Conservation (phyloP, 768 basidiomycete species). For the Hemileccinum rubropunctum region DNA sequence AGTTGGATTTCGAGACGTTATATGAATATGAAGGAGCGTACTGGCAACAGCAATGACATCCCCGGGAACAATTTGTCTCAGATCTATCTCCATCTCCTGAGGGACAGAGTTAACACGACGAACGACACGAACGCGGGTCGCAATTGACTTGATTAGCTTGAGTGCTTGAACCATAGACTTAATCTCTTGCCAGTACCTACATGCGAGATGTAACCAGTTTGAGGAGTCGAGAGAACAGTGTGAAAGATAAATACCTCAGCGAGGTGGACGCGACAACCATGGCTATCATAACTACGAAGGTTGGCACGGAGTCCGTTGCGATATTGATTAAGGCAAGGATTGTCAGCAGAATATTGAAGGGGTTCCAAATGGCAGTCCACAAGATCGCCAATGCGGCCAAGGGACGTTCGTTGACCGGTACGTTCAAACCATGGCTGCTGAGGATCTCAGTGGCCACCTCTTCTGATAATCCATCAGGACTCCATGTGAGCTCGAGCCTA, state of each 20-base stretch:
- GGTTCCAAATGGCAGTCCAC: slow-evolving; percentile 34
- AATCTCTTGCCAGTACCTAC: slow-evolving; percentile 33
- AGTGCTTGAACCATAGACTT: slow-evolving; percentile 36
- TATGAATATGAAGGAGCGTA: slow-evolving; percentile 2
- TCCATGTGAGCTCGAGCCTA: slow-evolving; percentile 29
- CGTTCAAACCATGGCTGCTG: slow-evolving; percentile 24
- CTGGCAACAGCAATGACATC: slow-evolving; percentile 32
- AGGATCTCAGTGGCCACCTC: slow-evolving; percentile 19
- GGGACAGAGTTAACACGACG: slow-evolving; percentile 20
- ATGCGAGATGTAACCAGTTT: neutral
- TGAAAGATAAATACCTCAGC: slow-evolving; percentile 21
- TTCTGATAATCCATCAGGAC: slow-evolving; percentile 22
- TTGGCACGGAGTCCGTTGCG: slow-evolving; percentile 32
- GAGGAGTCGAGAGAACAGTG: neutral
- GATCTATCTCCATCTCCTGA: slow-evolving; percentile 31
- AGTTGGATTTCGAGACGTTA: neutral
- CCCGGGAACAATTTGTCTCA: slow-evolving; percentile 31
- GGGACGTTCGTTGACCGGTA: slow-evolving; percentile 31
- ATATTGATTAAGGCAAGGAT: slow-evolving; percentile 31
- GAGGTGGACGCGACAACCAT: slow-evolving; percentile 36
- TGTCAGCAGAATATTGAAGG: slow-evolving; percentile 33
- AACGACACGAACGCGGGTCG: slow-evolving; percentile 32
- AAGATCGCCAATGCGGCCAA: slow-evolving; percentile 27
- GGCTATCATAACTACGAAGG: slow-evolving; percentile 33
- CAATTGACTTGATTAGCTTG: slow-evolving; percentile 32